Conservation (phyloP, 495 filamentous ascomycete genomes). For the Alectoria sarmentosa region DNA sequence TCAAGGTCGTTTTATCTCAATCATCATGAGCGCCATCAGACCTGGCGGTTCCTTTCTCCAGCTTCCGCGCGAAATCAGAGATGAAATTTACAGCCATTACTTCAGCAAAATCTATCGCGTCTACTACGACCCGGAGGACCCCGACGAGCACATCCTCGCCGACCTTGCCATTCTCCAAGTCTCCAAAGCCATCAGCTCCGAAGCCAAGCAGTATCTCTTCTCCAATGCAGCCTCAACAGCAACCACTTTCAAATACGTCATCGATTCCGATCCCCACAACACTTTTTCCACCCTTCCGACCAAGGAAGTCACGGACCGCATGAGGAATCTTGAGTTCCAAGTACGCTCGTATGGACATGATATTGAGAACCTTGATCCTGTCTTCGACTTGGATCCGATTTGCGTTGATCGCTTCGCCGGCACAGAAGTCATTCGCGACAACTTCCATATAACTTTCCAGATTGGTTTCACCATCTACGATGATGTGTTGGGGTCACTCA, state of each 20-base stretch:
- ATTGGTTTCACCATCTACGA: too few relatives aligned
- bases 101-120: background rate
- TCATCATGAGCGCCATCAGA: background rate
- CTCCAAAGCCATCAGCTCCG: background rate
- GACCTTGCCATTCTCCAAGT: background rate
- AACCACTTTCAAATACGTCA: background rate
- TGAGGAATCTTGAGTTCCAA: background rate
- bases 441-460: too few relatives aligned
- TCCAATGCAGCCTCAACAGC: background rate
- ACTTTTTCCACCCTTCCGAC: background rate
- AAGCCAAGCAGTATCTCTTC: background rate
- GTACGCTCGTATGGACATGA: too few relatives aligned
- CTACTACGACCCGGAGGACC: background rate
- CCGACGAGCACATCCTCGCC: background rate
- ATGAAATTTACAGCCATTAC: background rate
- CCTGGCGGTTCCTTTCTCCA: background rate
- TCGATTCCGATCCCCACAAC: background rate
- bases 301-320: background rate
- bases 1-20: too few relatives aligned
- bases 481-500: too few relatives aligned
- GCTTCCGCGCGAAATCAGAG: constrained; percentile 2
- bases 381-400: too few relatives aligned
- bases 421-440: background rate
- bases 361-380: too few relatives aligned
- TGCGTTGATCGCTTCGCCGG: background rate